Percentiles rank a stretch among this genome's conserved stretches.
Evolutionary conservation across 2,329 filamentous ascomycete species (phyloP).

Genomic region (Fusarium cicatricum): DNA sequence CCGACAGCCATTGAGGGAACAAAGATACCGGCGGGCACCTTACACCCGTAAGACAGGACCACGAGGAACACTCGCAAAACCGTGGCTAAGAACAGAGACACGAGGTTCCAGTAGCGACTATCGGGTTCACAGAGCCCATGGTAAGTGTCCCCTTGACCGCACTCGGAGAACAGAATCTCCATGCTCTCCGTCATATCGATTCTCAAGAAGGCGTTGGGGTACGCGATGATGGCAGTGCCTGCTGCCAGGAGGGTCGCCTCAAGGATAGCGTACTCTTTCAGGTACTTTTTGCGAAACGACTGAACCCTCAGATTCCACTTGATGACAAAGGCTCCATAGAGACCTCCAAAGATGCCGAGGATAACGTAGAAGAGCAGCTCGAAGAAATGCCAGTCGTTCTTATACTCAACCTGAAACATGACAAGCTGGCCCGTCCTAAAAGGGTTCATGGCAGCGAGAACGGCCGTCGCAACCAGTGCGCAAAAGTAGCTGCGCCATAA

Average conservation of each 20-base stretch:
- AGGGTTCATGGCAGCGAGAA: constrained; percentile 94
- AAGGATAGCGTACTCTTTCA: constrained; percentile 82
- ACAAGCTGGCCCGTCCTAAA: constrained; percentile 97
- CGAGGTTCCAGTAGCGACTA: constrained; percentile 79
- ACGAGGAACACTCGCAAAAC: constrained; percentile 83
- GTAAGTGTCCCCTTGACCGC: constrained; percentile 87
- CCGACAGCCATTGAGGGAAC: constrained; percentile 98
- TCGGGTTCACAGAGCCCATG: constrained; percentile 85
- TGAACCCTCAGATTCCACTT: constrained; percentile 95
- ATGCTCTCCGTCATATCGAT: constrained; percentile 99
- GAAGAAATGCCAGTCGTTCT: constrained; percentile 97
- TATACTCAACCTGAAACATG: constrained; percentile 98
- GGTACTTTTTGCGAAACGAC: constrained; percentile 92
- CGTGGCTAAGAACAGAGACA: constrained; percentile 81
- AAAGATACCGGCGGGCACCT: constrained; percentile 97
- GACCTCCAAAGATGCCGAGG: constrained; percentile 89
- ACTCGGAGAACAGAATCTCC: constrained; percentile 96
- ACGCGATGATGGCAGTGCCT: constrained; percentile 90
- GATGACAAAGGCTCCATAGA: constrained; percentile 97
- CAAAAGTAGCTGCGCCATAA: constrained; percentile 99
- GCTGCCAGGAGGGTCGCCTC: constrained; percentile 87
- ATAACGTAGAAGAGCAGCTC: constrained; percentile 92
- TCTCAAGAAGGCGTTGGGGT: constrained; percentile 91
- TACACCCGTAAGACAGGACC: constrained; percentile 96
- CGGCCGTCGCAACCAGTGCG: constrained; percentile 91